These are phyloP conservation scores for Claviceps maximensis DNA, from an alignment of 2,329 filamentous ascomycete species.

Conservation along the genomic window DNA sequence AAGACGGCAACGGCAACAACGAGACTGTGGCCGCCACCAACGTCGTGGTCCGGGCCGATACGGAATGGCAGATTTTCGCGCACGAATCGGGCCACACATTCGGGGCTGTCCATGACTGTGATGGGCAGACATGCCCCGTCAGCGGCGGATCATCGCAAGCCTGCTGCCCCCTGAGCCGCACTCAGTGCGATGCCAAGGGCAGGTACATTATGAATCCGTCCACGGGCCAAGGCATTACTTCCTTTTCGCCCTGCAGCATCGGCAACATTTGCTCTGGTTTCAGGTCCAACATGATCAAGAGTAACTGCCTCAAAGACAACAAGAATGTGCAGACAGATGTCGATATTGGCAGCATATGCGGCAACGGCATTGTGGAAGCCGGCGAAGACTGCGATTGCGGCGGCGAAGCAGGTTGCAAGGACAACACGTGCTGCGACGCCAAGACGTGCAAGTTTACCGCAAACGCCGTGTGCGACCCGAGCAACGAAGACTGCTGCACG, in stretches of 20 bases:
- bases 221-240: conserved; percentile 55
- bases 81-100: conserved; percentile 93
- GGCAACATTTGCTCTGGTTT: conserved; percentile 91
- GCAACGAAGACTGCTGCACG: conserved; percentile 73
- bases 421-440: conserved; percentile 73
- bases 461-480: conserved; percentile 63
- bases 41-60: conserved; percentile 70
- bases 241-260: conserved; percentile 78
- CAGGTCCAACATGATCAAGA: conserved; percentile 57
- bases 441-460: conserved; percentile 73
- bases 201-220: conserved; percentile 94
- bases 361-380: conserved; percentile 90
- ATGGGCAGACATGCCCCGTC: conserved; percentile 51
- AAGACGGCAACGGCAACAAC: conserved; percentile 33
- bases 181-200: conserved; percentile 61
- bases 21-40: conserved; percentile 78
- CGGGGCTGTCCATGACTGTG: conserved; percentile 91
- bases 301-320: conserved; percentile 72
- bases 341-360: conserved; percentile 74
- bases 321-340: conserved; percentile 68
- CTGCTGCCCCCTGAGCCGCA: conserved; percentile 66
- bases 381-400: conserved; percentile 97
- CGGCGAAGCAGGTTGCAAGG: conserved; percentile 54
- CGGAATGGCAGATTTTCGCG: conserved; percentile 91
- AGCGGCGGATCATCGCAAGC: conserved; percentile 32